Evolutionary conservation across 345 rosid genomes (phyloP).

Genomic region (Pistacia atlantica): DNA sequence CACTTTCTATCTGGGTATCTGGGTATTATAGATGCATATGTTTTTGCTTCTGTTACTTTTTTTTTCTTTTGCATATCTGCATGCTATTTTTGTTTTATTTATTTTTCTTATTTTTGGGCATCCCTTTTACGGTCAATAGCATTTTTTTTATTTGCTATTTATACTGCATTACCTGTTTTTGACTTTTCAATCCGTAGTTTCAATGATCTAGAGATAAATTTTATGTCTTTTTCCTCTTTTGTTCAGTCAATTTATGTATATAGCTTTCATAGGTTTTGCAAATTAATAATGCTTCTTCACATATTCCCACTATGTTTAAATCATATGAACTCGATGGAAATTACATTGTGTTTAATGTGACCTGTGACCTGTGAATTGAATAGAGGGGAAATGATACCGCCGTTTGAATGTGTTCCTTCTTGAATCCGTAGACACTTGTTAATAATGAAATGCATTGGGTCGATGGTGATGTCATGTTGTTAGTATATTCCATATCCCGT

Average conservation of each 20-base stretch:
- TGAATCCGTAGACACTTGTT: neutral
- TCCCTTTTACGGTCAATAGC: neutral
- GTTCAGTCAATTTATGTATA: neutral
- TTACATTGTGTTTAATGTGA: neutral
- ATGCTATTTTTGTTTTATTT: neutral
- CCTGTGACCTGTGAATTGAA: neutral
- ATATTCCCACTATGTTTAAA: neutral
- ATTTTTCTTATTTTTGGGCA: neutral
- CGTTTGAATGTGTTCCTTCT: neutral
- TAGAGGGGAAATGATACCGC: neutral
- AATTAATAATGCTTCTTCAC: neutral
- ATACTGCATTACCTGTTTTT: neutral
- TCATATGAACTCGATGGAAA: neutral
- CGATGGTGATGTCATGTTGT: neutral
- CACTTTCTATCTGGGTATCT: neutral
- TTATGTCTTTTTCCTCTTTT: neutral
- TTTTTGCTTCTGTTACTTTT: neutral
- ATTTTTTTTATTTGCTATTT: neutral
- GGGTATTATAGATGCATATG: conserved; percentile 10
- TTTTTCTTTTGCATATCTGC: neutral
- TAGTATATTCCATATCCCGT: neutral
- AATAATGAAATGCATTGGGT: neutral
- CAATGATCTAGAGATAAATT: conserved; percentile 13
- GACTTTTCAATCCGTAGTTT: neutral
- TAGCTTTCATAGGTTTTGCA: neutral